phyloP scores from a whole-genome alignment of 139 green algal species.

The Eudorina sp. region DNA sequence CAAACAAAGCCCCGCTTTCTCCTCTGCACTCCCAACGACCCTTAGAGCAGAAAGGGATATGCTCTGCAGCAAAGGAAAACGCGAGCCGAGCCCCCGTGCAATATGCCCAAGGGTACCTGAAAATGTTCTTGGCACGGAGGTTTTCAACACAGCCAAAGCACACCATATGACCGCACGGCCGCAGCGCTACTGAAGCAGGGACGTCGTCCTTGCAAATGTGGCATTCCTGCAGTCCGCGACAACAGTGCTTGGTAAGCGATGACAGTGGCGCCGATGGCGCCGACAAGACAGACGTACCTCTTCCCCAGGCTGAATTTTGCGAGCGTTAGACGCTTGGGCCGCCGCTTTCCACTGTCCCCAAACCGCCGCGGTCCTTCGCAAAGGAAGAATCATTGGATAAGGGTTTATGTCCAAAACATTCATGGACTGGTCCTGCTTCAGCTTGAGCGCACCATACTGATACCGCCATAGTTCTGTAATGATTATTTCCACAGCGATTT shows the following conservation, averaged over 20 bases:
- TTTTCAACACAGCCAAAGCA: slow-evolving; percentile 72
- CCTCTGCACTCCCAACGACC: too few species aligned
- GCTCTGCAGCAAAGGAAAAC: too few species aligned
- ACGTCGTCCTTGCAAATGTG: slow-evolving; percentile 65
- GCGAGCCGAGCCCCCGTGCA: too few species aligned
- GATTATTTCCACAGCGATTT: too few species aligned
- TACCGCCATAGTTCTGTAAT: slow-evolving; percentile 1
- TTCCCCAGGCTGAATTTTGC: slow-evolving; percentile 28
- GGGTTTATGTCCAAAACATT: too few species aligned
- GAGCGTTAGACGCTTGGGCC: not conserved
- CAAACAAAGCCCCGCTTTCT: too few species aligned
- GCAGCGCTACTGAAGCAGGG: slow-evolving; percentile 60
- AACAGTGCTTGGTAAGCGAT: not conserved
- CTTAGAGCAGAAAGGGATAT: too few species aligned
- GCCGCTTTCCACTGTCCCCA: slow-evolving; percentile 36
- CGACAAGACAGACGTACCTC: slow-evolving; percentile 17
- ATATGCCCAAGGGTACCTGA: too few species aligned
- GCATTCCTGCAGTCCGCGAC: slow-evolving; percentile 52
- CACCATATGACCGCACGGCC: slow-evolving; percentile 66
- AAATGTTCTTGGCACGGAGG: slow-evolving; percentile 74
- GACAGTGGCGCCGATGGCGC: not conserved
- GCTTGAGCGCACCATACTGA: slow-evolving; percentile 18
- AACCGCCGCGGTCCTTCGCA: slow-evolving; percentile 19
- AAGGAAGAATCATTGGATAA: not conserved
- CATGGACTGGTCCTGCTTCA: too few species aligned